Evolutionary conservation across 225 moss, liverwort and hornwort species (phyloP), one percentile per base, ranked within the genome.

Genomic region (Sphagnum tenellum): DNA sequence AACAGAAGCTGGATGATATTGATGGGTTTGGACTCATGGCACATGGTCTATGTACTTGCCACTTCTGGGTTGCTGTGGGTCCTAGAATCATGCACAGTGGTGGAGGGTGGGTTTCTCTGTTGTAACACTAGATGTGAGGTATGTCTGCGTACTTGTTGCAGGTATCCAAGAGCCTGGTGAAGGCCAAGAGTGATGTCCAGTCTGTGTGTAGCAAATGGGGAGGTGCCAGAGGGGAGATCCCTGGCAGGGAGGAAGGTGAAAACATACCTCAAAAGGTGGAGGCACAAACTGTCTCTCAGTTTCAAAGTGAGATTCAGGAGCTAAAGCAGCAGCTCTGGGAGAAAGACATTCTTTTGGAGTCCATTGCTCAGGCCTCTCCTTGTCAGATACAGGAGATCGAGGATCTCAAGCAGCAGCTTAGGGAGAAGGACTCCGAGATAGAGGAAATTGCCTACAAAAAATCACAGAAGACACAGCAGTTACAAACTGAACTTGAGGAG

Each of bases 211-310:
- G 71, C 57, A 75, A 74, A 46, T 72, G 75, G 63, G 83, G 76
- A 66, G 86, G 83, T 29, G 64, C 75, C 47, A 83, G 79, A 66
- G 86, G 83, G 9, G 52, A 52, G 59, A 79, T 75, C 61, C 78
- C 77, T 46, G 75, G 73, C 13, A 83, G 86, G 86, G 86, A 86
- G 70, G 86, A 86, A 74, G 83, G 83, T 63, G 86, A 86, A 64
- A 86, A 86, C 56, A 86, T 86, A 12, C 80, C 83, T 50, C 76
- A 83, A 52, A 79, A 83, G 46, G 80, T 86, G 51, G 86, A 83
- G 12, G 49, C 77, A 53, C 83, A 86, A 52, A 52, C 52, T 52
- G 7, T 5, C 9, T 6, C 52, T 48, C 44, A 49, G 49, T 14
- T 64, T 29, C 64, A 48, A 29, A 64, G 48, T 29, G 47, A 64